phyloP scores from a whole-genome alignment of 2,329 filamentous ascomycete genomes.

The Colletotrichum noveboracense region DNA sequence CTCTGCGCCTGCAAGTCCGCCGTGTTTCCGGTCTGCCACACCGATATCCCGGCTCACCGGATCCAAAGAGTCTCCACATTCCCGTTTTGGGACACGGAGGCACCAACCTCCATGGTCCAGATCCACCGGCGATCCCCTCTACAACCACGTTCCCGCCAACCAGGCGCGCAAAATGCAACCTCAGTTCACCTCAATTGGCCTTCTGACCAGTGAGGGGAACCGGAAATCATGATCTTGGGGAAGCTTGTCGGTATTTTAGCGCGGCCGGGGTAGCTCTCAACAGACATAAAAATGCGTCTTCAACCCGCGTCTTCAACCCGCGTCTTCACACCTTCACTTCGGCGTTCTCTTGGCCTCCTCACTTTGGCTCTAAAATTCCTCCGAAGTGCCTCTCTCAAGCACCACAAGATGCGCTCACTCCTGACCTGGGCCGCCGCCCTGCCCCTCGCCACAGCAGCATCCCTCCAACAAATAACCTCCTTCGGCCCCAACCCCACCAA shows the following conservation, averaged over 20 bases:
- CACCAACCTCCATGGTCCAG: slow-evolving; percentile 7
- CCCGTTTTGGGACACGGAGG: slow-evolving; percentile 13
- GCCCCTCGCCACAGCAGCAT: slow-evolving; percentile 3
- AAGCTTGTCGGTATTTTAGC: too few species aligned
- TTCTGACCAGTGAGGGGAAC: neutral
- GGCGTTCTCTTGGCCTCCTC: neutral
- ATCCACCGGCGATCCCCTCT: neutral
- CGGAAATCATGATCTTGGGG: neutral
- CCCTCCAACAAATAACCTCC: slow-evolving; percentile 17
- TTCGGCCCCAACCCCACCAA: slow-evolving; percentile 54
- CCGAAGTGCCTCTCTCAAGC: rapidly evolving
- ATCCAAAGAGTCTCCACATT: neutral
- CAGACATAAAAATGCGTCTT: neutral
- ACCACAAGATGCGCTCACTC: neutral
- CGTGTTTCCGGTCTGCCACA: neutral
- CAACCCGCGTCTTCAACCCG: neutral
- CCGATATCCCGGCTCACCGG: neutral
- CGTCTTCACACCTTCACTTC: neutral
- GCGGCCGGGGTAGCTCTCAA: neutral
- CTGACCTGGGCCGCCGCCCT: neutral
- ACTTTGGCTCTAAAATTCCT: too few species aligned
- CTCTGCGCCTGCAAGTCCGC: neutral
- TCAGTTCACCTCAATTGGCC: neutral
- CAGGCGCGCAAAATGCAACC: neutral
- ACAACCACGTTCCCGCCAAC: slow-evolving; percentile 1